Conservation (phyloP, 1,284 basidiomycete species). For the Cutaneotrichosporon sp. region DNA sequence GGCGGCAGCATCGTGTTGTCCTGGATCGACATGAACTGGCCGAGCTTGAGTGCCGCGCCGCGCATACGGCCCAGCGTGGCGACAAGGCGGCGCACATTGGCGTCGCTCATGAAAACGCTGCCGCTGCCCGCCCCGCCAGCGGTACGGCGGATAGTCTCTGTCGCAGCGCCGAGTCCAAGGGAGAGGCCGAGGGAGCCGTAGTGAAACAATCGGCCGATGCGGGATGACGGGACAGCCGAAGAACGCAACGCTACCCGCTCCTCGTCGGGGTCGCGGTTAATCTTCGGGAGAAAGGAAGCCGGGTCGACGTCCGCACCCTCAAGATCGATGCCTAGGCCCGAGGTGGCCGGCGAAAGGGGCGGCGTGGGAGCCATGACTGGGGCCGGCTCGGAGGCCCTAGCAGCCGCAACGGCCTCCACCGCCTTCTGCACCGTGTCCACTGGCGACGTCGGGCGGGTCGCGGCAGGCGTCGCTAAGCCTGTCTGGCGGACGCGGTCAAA, state of each 20-base stretch:
- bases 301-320: constrained; percentile 11
- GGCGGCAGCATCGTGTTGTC: constrained; percentile 85
- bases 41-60: constrained; percentile 92
- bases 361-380: not conserved
- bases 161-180: constrained; percentile 54
- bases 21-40: constrained; percentile 97
- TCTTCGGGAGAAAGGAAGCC: constrained; percentile 12
- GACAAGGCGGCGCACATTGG: constrained; percentile 85
- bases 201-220: constrained; percentile 82
- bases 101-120: constrained; percentile 75
- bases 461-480: not conserved
- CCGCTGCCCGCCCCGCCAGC: constrained; percentile 42
- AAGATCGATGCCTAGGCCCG: not conserved
- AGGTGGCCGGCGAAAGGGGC: not conserved
- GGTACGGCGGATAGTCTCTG: constrained; percentile 53
- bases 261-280: constrained; percentile 26
- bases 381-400: constrained; percentile 2
- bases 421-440: not conserved
- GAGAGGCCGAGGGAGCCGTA: constrained; percentile 66
- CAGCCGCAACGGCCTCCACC: constrained; percentile 2
- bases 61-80: constrained; percentile 91
- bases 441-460: not conserved
- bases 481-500: not conserved
- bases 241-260: constrained; percentile 44
- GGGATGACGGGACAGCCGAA: constrained; percentile 72